Base-by-base conservation (phyloP, 805 yeast genomes). In the Pichia phayaonensis region DNA sequence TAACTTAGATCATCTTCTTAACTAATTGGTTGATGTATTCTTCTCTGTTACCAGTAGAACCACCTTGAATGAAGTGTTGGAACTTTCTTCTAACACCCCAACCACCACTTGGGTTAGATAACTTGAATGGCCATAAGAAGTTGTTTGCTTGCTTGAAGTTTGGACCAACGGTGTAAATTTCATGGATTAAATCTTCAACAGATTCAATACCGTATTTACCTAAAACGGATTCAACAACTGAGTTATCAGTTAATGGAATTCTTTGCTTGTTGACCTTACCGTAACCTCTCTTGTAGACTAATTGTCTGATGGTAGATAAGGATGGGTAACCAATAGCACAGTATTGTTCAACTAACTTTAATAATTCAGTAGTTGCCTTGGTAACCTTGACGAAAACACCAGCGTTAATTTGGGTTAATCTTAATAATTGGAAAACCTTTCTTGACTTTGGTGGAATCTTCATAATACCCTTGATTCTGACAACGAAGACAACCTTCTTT, bases 381-480 rank as follows among this genome's bases (percentile, higher is more conserved):
- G 95, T 89, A 67, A 89, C 84, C 77, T 85, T 89, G 71, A 89
- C 95, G 71, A 89, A 89, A 61, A 86, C 94, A 83, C 92, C 97
- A 68, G 94, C 80, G 82, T 89, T 89, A 76, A 89, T 86, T 80
- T 87, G 95, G 72, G 83, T 80, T 75, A 89, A 83, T 82, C 96
- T 85, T 75, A 88, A 80, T 72, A 90, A 83, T 78, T 86, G 96
- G 74, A 89, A 75, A 68, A 90, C 96, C 87, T 90, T 90, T 87
- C 97, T 90, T 83, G 97, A 96, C 86, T 90, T 90, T 71, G 97
- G 97, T 71, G 97, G 87, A 68, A 90, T 89, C 86, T 90, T 90
- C 90, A 80, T 86, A 75, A 90, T 88, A 90, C 97, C 97, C 92
- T 90, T 90, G 84, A 90, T 90, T 86, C 98, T 89, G 75, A 90